These are phyloP conservation scores for Penicillium expansum DNA, from an alignment of 2,329 filamentous ascomycete species.

Conservation along the genomic window DNA sequence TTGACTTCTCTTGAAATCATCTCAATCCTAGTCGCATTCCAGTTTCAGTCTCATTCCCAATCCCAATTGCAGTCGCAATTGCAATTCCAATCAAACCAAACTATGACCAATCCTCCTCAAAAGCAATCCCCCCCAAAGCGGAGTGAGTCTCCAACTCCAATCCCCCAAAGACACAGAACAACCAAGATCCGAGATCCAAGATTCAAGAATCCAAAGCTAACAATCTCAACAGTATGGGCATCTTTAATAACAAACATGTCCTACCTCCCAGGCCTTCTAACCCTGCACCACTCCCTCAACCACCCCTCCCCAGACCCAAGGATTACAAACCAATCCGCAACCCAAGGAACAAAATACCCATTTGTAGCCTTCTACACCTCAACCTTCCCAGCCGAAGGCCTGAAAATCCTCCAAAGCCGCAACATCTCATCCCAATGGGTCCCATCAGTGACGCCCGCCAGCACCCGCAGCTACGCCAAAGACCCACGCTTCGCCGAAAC, in stretches of 20 bases:
- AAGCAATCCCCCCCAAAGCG: slow-evolving; percentile 3
- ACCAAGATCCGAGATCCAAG: too few relatives aligned
- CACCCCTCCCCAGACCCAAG: slow-evolving; percentile 29
- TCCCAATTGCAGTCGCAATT: not conserved
- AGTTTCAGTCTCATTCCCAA: not conserved
- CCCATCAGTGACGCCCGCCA: slow-evolving; percentile 66
- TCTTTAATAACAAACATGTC: slow-evolving; percentile 75
- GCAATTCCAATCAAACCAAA: not conserved
- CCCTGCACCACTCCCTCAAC: slow-evolving; percentile 70
- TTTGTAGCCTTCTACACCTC: slow-evolving; percentile 77
- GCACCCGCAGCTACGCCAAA: slow-evolving; percentile 62
- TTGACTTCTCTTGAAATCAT: not conserved
- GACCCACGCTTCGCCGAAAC: slow-evolving; percentile 81
- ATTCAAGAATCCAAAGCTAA: not conserved
- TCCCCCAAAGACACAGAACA: not conserved
- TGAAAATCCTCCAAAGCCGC: slow-evolving; percentile 63
- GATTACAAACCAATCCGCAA: not conserved
- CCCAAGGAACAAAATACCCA: slow-evolving; percentile 61
- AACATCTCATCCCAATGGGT: slow-evolving; percentile 66
- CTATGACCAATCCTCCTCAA: not conserved
- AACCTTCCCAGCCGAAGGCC: slow-evolving; percentile 63
- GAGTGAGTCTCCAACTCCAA: not conserved
- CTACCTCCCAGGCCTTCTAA: slow-evolving; percentile 75
- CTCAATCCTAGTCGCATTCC: not conserved
- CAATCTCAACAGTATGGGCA: slow-evolving; percentile 64